Percentiles rank a stretch among this genome's conserved stretches.
These are phyloP conservation scores for Acanthamoeba royreba DNA, from an alignment of 208 protist species.

Conservation along the genomic window DNA sequence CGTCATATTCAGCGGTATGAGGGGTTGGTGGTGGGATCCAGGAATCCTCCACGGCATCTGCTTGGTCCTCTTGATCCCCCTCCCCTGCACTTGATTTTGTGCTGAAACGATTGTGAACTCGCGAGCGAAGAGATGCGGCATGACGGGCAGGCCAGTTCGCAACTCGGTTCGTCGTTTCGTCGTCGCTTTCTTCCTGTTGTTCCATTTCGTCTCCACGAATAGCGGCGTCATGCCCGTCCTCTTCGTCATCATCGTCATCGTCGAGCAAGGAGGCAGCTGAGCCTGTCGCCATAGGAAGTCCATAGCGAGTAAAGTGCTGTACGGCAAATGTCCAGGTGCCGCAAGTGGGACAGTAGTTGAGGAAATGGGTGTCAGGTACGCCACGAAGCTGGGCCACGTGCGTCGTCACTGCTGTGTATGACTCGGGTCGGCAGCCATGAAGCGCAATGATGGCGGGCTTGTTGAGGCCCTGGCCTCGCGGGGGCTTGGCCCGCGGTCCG, in stretches of 20 bases:
- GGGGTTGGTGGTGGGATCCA: too few species aligned
- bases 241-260: background rate
- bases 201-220: background rate
- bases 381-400: background rate
- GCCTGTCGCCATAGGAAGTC: background rate
- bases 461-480: background rate
- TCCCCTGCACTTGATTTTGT: too few species aligned
- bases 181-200: too few species aligned
- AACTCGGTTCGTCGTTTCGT: too few species aligned
- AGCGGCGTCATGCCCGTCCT: background rate
- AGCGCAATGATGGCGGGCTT: background rate
- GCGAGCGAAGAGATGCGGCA: too few species aligned
- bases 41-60: too few species aligned
- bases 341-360: background rate
- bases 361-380: background rate
- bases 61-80: too few species aligned
- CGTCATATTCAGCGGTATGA: too few species aligned
- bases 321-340: background rate
- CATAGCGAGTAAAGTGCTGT: constrained; percentile 12
- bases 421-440: background rate
- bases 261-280: too few species aligned
- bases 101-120: too few species aligned
- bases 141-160: too few species aligned
- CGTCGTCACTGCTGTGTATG: background rate
- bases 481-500: background rate